A percentile compares a stretch with the other conserved stretches of the same genome.
Conservation (phyloP, 495 filamentous ascomycete species). For the Arthonia radiata region DNA sequence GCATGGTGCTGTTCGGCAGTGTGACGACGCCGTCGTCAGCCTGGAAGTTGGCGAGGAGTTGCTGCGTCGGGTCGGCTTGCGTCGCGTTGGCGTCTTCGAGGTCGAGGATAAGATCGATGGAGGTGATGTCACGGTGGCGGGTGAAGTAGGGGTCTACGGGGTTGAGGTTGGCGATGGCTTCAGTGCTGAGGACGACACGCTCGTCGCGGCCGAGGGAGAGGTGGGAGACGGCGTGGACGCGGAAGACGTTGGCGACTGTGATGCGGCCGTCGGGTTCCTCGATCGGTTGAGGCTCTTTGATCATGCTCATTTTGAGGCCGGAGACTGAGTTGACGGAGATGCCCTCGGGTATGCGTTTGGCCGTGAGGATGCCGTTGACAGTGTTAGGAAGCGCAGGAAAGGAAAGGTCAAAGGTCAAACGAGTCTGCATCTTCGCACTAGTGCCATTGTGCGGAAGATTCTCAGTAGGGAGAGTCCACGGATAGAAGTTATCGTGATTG, state of each 20-base stretch:
- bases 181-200: conserved; percentile 56
- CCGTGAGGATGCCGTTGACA: conserved; percentile 20
- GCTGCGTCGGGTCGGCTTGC: not conserved
- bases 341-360: conserved; percentile 29
- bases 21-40: conserved; percentile 1
- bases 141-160: conserved; percentile 64
- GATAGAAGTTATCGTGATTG: conserved; percentile 65
- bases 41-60: conserved; percentile 1
- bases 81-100: conserved; percentile 10
- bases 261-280: conserved; percentile 8
- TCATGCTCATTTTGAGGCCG: conserved; percentile 54
- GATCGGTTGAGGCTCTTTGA: conserved; percentile 27
- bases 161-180: conserved; percentile 46
- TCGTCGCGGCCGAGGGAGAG: conserved; percentile 72
- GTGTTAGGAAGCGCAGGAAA: conserved; percentile 46
- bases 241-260: conserved; percentile 23
- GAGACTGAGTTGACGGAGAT: conserved; percentile 56
- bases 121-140: conserved; percentile 41
- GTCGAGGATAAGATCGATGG: conserved; percentile 49
- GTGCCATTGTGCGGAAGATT: conserved; percentile 50
- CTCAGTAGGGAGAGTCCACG: conserved; percentile 64
- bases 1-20: conserved; percentile 2
- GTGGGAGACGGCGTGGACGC: conserved; percentile 55
- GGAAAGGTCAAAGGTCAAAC: conserved; percentile 48
- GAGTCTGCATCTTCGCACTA: conserved; percentile 36